These are phyloP conservation scores for Desmodesmus armatus DNA, from an alignment of 139 green algal species.

Conservation along the genomic window DNA sequence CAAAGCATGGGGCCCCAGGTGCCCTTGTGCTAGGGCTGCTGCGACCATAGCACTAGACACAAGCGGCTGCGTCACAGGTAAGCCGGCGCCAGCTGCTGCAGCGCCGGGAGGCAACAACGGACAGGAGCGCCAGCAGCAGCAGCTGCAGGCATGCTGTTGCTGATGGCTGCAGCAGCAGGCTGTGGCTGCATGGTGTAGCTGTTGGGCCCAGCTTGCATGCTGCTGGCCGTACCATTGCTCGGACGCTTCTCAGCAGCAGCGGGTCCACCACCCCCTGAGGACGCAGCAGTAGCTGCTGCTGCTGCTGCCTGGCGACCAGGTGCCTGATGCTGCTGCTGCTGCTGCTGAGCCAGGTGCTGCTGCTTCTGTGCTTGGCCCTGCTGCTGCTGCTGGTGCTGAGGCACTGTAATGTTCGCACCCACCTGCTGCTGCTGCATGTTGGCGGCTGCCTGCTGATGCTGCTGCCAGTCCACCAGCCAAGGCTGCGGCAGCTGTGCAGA, in stretches of 20 bases:
- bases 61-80: too few species aligned
- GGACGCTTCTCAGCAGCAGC: background rate
- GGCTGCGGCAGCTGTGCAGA: background rate
- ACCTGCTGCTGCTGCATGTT: too few species aligned
- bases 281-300: background rate
- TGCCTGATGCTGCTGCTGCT: background rate
- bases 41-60: too few species aligned
- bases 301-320: background rate
- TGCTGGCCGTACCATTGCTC: background rate
- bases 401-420: background rate
- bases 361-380: background rate
- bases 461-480: too few species aligned
- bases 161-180: background rate
- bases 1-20: background rate
- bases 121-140: too few species aligned
- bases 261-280: background rate
- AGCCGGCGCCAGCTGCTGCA: background rate
- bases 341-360: background rate
- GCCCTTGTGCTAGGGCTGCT: background rate
- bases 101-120: background rate
- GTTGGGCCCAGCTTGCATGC: background rate
- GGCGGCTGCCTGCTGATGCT: too few species aligned
- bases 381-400: background rate
- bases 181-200: background rate
- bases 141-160: background rate